Percentiles rank a stretch among this genome's conserved stretches.
These are phyloP conservation scores for Peronospora destructor DNA, from an alignment of 352 stramenopile species.

Conservation along the genomic window DNA sequence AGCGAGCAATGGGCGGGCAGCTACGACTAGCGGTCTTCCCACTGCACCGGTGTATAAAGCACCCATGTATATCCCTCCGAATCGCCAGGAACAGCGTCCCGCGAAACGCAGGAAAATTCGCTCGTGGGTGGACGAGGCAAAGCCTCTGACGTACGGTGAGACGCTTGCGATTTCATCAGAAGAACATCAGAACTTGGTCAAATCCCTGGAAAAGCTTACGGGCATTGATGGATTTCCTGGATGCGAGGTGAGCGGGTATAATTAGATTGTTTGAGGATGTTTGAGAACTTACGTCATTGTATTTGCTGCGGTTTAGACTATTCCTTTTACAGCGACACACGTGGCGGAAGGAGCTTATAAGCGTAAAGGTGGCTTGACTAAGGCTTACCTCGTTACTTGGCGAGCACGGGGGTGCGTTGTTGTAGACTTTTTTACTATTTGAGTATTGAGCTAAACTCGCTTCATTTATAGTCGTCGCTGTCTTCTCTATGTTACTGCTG, in stretches of 20 bases:
- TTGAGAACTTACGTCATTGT: constrained; percentile 2
- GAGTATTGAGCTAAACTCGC: background rate
- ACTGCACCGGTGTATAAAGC: constrained; percentile 58
- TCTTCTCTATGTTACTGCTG: constrained; percentile 62
- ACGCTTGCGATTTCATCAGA: constrained; percentile 50
- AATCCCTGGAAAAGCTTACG: constrained; percentile 62
- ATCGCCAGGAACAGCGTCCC: constrained; percentile 46
- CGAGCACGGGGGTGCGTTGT: constrained; percentile 60
- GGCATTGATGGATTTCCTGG: constrained; percentile 69
- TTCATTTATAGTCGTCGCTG: constrained; percentile 50
- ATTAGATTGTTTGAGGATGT: background rate
- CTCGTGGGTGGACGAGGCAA: constrained; percentile 78
- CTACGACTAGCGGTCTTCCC: constrained; percentile 19
- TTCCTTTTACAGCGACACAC: constrained; percentile 80
- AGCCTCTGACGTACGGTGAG: constrained; percentile 56
- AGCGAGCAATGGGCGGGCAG: constrained; percentile 22
- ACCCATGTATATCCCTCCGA: constrained; percentile 60
- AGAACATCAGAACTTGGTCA: constrained; percentile 47
- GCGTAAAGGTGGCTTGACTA: constrained; percentile 68
- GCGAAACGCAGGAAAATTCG: constrained; percentile 83
- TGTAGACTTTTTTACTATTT: background rate
- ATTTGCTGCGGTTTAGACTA: constrained; percentile 40
- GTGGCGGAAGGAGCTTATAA: constrained; percentile 64
- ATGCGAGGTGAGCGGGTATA: constrained; percentile 50
- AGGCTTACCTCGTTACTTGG: constrained; percentile 81